A percentile compares a stretch with the other conserved stretches of the same genome.
phyloP scores from a whole-genome alignment of 2,329 filamentous ascomycete genomes.

The Fusarium anguioides region DNA sequence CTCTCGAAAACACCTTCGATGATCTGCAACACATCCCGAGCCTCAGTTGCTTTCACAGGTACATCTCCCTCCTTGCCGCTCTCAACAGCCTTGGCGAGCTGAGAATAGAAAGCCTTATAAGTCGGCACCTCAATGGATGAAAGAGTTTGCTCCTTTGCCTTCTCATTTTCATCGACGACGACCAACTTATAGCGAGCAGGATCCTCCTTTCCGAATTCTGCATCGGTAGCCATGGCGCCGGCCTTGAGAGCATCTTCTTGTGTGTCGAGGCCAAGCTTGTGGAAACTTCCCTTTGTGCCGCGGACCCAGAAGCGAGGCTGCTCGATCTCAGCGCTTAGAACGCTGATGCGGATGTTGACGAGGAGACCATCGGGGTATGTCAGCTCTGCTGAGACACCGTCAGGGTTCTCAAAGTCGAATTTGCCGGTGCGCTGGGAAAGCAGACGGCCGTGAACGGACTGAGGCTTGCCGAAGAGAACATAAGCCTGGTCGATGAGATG shows the following conservation, averaged over 20 bases:
- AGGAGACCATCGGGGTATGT: conserved; percentile 72
- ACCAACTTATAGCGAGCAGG: conserved; percentile 70
- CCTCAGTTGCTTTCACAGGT: conserved; percentile 64
- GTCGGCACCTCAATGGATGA: conserved; percentile 73
- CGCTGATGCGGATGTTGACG: conserved; percentile 75
- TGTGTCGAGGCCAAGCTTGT: conserved; percentile 76
- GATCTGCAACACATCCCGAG: conserved; percentile 63
- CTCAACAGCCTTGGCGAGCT: conserved; percentile 60
- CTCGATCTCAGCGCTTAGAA: conserved; percentile 73
- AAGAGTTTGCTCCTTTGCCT: conserved; percentile 60
- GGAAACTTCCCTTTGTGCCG: conserved; percentile 78
- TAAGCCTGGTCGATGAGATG: conserved; percentile 83
- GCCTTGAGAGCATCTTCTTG: conserved; percentile 80
- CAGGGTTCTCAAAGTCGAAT: conserved; percentile 61
- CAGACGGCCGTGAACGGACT: conserved; percentile 74
- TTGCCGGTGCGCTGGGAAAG: conserved; percentile 69
- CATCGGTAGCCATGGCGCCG: conserved; percentile 70
- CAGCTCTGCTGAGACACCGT: conserved; percentile 72
- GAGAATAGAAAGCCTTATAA: conserved; percentile 74
- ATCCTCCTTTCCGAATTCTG: conserved; percentile 73
- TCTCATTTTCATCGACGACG: conserved; percentile 62
- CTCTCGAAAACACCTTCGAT: conserved; percentile 65
- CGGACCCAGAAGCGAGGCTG: conserved; percentile 83
- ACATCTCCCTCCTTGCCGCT: conserved; percentile 62
- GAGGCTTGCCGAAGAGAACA: conserved; percentile 75